Evolutionary conservation across 1,284 basidiomycete genomes (phyloP).

Genomic region (Rhodofomes roseus): DNA sequence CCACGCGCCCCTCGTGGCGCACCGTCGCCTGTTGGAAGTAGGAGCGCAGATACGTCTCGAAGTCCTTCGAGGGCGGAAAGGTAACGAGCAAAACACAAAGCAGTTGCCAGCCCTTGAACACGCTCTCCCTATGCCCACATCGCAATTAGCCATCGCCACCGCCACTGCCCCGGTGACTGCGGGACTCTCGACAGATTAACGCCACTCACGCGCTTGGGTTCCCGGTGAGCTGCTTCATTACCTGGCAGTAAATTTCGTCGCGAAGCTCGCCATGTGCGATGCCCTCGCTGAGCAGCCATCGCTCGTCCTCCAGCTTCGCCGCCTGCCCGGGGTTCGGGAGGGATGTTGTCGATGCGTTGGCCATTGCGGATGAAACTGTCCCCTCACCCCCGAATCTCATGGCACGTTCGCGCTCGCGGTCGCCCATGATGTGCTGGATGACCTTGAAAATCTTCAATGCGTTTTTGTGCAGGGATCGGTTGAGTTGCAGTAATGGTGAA

Average conservation of each 20-base stretch:
- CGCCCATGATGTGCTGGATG: slow-evolving; percentile 89
- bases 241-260: slow-evolving; percentile 90
- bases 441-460: slow-evolving; percentile 85
- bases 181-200: not conserved
- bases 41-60: slow-evolving; percentile 74
- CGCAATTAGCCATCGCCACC: not conserved
- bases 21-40: slow-evolving; percentile 72
- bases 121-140: slow-evolving; percentile 57
- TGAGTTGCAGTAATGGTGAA: slow-evolving; percentile 68
- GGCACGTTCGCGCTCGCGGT: slow-evolving; percentile 70
- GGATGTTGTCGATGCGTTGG: slow-evolving; percentile 56
- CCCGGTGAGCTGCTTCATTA: slow-evolving; percentile 84
- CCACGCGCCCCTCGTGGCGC: slow-evolving; percentile 71
- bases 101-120: slow-evolving; percentile 89
- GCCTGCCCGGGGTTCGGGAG: slow-evolving; percentile 30
- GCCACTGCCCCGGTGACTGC: slow-evolving; percentile 2
- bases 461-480: slow-evolving; percentile 62
- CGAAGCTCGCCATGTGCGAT: slow-evolving; percentile 76
- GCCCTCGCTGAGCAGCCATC: slow-evolving; percentile 81
- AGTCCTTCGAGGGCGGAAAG: slow-evolving; percentile 89
- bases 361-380: slow-evolving; percentile 33
- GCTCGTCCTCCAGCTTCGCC: slow-evolving; percentile 62
- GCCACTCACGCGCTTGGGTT: slow-evolving; percentile 72
- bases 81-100: slow-evolving; percentile 84
- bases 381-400: slow-evolving; percentile 38